Evolutionary conservation across 768 basidiomycete species (phyloP).

Genomic region (Phylloporus sp.): DNA sequence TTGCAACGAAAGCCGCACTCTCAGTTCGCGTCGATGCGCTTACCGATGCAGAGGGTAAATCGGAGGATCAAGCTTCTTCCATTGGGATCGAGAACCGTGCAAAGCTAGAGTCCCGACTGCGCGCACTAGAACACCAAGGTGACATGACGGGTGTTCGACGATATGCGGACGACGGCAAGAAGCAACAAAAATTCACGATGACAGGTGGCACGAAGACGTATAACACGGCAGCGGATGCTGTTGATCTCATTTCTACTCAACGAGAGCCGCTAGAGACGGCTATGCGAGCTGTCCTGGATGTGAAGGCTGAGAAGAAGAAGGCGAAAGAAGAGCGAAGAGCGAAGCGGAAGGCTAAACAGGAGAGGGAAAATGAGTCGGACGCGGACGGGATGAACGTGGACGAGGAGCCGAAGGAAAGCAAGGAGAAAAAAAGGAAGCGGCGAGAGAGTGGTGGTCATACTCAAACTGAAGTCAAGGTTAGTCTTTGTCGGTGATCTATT

Average conservation of each 20-base stretch:
- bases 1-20: conserved; percentile 95
- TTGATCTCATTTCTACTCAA: conserved; percentile 82
- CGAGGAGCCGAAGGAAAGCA: conserved; percentile 32
- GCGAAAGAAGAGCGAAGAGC: conserved; percentile 75
- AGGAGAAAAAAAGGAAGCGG: conserved; percentile 44
- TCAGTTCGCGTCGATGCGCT: conserved; percentile 98
- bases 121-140: conserved; percentile 77
- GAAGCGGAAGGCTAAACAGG: conserved; percentile 55
- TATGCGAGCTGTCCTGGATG: conserved; percentile 67
- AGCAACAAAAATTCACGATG: conserved; percentile 80
- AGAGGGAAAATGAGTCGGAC: conserved; percentile 40
- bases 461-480: conserved; percentile 39
- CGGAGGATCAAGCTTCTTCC: conserved; percentile 71
- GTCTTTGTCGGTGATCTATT: conserved; percentile 16
- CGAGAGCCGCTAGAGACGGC: conserved; percentile 74
- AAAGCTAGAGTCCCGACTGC: conserved; percentile 91
- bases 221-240: conserved; percentile 79
- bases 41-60: conserved; percentile 87
- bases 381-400: conserved; percentile 44
- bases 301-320: conserved; percentile 82
- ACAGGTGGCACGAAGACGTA: conserved; percentile 74
- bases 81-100: conserved; percentile 91
- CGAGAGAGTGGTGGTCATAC: conserved; percentile 52
- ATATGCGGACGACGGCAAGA: conserved; percentile 55
- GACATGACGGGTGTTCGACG: conserved; percentile 70